phyloP scores from a whole-genome alignment of 129 eudicot species.

The Centrapalus pauciflorus region DNA sequence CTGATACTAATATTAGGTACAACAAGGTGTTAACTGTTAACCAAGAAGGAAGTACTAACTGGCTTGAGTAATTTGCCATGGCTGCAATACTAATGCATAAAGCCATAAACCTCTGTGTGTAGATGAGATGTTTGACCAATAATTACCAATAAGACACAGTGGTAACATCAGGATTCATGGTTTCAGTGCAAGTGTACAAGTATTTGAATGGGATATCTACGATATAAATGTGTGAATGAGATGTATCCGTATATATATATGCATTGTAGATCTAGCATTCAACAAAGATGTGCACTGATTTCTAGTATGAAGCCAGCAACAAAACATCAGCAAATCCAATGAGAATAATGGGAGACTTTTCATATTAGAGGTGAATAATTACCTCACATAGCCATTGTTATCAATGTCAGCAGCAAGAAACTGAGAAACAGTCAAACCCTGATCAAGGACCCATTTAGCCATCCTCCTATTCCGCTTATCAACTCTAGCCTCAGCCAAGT shows the following conservation, averaged over 20 bases:
- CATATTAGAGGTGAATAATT: background rate
- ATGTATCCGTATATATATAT: background rate
- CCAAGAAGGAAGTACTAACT: too few relatives aligned
- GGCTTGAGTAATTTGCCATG: too few relatives aligned
- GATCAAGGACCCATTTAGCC: slow-evolving; percentile 93
- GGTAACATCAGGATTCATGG: too few relatives aligned
- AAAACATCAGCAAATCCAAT: background rate
- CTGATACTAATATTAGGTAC: too few relatives aligned
- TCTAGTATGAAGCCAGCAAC: background rate
- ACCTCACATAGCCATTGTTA: slow-evolving; percentile 90
- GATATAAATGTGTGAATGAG: background rate
- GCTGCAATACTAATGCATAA: too few relatives aligned
- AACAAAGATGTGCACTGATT: too few relatives aligned
- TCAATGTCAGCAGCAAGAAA: slow-evolving; percentile 96
- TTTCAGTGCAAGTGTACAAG: too few relatives aligned
- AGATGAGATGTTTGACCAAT: too few relatives aligned
- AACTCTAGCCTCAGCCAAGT: slow-evolving; percentile 93
- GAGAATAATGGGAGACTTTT: background rate
- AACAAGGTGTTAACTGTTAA: too few relatives aligned
- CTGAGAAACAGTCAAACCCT: slow-evolving; percentile 89
- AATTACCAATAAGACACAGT: too few relatives aligned
- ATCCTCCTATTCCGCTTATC: slow-evolving; percentile 88
- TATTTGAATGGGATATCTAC: background rate
- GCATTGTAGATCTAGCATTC: background rate
- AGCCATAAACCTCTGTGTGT: too few relatives aligned